Conservation (phyloP, 192 early-diverging fungal genomes). For the Entomortierella lignicola region DNA sequence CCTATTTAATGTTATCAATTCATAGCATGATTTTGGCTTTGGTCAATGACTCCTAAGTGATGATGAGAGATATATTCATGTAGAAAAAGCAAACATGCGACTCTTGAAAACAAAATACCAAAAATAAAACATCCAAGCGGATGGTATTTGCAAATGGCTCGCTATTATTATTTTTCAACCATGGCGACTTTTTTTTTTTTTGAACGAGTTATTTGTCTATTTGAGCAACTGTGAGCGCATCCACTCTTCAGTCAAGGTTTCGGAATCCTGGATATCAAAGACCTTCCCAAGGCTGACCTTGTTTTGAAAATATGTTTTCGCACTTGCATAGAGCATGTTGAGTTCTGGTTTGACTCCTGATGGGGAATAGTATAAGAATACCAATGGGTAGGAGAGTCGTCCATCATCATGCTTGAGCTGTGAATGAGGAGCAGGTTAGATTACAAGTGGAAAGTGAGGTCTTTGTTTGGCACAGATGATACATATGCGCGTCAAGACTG, state of each 20-base stretch:
- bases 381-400: constrained; percentile 78
- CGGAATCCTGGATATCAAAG: constrained; percentile 77
- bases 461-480: no score
- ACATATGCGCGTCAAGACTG: constrained; percentile 3
- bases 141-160: no score
- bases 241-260: constrained; percentile 76
- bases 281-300: constrained; percentile 74
- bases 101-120: no score
- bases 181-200: no score
- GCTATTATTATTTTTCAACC: no score
- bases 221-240: constrained; percentile 63
- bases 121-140: not conserved
- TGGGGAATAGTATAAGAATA: constrained; percentile 77
- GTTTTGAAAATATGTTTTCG: constrained; percentile 70
- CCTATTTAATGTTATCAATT: not conserved
- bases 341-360: constrained; percentile 54
- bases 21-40: constrained; percentile 51
- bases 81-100: not conserved
- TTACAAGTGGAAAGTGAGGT: no score
- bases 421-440: not conserved
- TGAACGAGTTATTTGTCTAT: not conserved
- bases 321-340: constrained; percentile 73
- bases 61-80: no score
- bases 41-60: constrained; percentile 40
- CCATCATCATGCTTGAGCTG: constrained; percentile 71